Evolutionary conservation across 2,329 filamentous ascomycete genomes (phyloP).

Genomic region (Cladosporium sp.): DNA sequence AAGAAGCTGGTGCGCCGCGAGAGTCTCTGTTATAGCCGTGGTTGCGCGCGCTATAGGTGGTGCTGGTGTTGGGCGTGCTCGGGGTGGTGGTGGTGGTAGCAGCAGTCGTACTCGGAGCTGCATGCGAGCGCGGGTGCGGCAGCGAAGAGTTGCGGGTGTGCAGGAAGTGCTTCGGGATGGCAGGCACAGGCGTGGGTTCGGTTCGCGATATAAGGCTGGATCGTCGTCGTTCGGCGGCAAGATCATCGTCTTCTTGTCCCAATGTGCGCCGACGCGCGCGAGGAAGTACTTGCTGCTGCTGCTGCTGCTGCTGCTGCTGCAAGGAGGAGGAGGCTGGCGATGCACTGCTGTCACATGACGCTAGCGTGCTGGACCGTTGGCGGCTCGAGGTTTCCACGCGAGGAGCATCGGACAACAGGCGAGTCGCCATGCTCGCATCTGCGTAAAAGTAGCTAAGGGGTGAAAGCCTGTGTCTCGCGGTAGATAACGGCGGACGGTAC

Average conservation of each 20-base stretch:
- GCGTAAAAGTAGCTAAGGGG: too few relatives aligned
- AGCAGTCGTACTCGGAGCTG: neutral
- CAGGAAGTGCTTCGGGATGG: slow-evolving; percentile 17
- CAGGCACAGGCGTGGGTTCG: slow-evolving; percentile 6
- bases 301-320: neutral
- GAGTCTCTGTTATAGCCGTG: slow-evolving; percentile 11
- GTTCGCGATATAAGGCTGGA: slow-evolving; percentile 5
- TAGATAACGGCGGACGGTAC: neutral
- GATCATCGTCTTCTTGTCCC: neutral
- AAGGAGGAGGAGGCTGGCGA: neutral
- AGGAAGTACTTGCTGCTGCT: neutral
- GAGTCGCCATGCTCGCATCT: neutral
- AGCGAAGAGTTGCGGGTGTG: neutral
- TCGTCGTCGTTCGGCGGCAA: neutral
- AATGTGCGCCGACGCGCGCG: slow-evolving; percentile 8
- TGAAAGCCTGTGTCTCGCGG: neutral
- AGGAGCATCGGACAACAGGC: neutral
- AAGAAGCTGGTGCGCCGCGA: slow-evolving; percentile 6
- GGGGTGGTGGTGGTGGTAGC: neutral
- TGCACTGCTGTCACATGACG: neutral
- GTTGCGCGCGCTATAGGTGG: neutral
- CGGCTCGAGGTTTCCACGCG: neutral
- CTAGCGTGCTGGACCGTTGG: neutral
- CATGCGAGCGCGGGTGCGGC: neutral
- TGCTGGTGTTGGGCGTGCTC: neutral